A percentile compares a stretch with the other conserved stretches of the same genome.
Evolutionary conservation across 108 stramenopile species (phyloP).

Genomic region (Conticribra weissflogii): DNA sequence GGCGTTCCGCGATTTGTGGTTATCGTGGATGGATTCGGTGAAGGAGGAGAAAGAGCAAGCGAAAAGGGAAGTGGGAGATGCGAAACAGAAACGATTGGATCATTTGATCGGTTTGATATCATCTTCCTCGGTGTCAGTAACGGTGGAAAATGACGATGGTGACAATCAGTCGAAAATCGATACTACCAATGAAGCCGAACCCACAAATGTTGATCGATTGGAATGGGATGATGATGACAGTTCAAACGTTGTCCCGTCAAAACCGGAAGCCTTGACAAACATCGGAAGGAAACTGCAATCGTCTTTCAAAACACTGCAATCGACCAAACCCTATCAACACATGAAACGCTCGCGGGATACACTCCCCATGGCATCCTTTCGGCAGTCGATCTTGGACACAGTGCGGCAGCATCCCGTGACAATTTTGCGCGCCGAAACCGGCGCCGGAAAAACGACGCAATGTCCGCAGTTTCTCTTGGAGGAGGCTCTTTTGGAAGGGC

Average conservation of each 20-base stretch:
- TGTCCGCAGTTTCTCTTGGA: conserved; percentile 85
- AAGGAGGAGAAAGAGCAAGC: conserved; percentile 34
- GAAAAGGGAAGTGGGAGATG: conserved; percentile 25
- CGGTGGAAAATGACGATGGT: background rate
- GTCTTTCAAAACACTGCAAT: conserved; percentile 42
- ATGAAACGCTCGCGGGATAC: conserved; percentile 47
- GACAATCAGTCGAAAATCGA: background rate
- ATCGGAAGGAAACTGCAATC: conserved; percentile 39
- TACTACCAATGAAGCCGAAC: background rate
- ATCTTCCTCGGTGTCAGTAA: conserved; percentile 7
- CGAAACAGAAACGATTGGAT: conserved; percentile 29
- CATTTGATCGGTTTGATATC: conserved; percentile 45
- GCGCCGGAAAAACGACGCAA: conserved; percentile 71
- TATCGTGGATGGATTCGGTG: conserved; percentile 56
- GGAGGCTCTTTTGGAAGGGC: conserved; percentile 55
- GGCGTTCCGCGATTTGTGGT: conserved; percentile 65
- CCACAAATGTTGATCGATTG: background rate
- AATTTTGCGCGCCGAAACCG: conserved; percentile 73
- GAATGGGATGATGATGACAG: conserved; percentile 25
- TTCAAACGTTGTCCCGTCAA: too few species aligned
- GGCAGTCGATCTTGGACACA: conserved; percentile 50
- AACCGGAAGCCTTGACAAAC: too few species aligned
- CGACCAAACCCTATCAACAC: conserved; percentile 37
- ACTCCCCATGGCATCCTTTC: conserved; percentile 63
- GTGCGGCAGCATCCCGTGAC: conserved; percentile 59